Evolutionary conservation across 164 flowering plant species (phyloP).

Genomic region (Tetrastigma voinierianum): DNA sequence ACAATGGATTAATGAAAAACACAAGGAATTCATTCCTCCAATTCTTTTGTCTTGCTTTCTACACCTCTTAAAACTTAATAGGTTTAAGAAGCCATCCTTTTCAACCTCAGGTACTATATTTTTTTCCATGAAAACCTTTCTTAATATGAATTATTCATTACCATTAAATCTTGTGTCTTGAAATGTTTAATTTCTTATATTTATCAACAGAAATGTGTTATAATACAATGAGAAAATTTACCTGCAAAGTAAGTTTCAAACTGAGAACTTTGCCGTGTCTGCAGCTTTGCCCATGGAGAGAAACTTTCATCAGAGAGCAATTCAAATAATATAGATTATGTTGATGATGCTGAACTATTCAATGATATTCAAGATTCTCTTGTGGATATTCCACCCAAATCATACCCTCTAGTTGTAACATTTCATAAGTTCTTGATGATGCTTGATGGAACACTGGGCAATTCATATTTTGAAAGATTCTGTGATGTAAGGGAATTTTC

Average conservation of each 20-base stretch:
- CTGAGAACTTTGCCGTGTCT: not conserved
- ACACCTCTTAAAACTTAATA: too few species aligned
- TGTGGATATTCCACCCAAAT: slow-evolving; percentile 31
- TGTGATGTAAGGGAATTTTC: slow-evolving; percentile 20
- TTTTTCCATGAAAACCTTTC: too few species aligned
- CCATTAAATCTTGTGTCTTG: too few species aligned
- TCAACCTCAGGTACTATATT: too few species aligned
- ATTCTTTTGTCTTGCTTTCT: too few species aligned
- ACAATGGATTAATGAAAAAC: too few species aligned
- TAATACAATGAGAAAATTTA: too few species aligned
- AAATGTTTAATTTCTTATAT: too few species aligned
- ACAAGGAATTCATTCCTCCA: too few species aligned
- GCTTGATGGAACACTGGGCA: slow-evolving; percentile 69
- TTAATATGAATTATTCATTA: too few species aligned
- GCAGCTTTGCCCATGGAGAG: slow-evolving; percentile 47
- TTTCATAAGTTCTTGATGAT: slow-evolving; percentile 72
- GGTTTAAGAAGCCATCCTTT: too few species aligned
- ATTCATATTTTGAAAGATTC: slow-evolving; percentile 63
- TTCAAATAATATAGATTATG: slow-evolving; percentile 34
- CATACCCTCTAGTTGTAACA: slow-evolving; percentile 71
- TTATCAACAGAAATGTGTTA: too few species aligned
- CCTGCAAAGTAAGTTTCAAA: not conserved
- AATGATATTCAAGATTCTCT: slow-evolving; percentile 63
- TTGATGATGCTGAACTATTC: slow-evolving; percentile 39
- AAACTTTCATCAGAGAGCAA: slow-evolving; percentile 15